Percentiles rank a stretch among this genome's conserved stretches.
phyloP scores from a whole-genome alignment of 306 rosid species.

The Casuarina equisetifolia region DNA sequence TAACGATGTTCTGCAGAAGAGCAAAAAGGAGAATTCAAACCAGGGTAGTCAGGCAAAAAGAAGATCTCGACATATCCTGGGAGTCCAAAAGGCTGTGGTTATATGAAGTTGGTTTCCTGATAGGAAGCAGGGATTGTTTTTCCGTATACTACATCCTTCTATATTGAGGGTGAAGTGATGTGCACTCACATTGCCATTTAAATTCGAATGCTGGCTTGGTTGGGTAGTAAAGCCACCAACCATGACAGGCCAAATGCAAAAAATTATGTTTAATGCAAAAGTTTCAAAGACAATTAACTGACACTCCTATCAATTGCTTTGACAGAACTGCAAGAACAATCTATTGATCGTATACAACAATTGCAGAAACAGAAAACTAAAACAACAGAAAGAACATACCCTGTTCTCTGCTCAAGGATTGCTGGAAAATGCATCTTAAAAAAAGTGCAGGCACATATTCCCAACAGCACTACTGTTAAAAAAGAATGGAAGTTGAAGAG shows the following conservation, averaged over 20 bases:
- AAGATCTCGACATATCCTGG: neutral
- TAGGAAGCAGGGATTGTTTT: neutral
- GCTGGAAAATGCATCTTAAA: conserved; percentile 58
- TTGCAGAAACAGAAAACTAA: neutral
- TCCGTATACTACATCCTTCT: neutral
- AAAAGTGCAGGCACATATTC: conserved; percentile 50
- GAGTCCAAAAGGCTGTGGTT: neutral
- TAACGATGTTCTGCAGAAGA: neutral
- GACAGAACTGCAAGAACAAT: neutral
- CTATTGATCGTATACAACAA: neutral
- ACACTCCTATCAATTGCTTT: neutral
- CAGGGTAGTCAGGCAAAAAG: neutral
- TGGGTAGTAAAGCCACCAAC: neutral
- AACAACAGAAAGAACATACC: conserved; percentile 29
- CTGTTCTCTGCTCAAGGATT: conserved; percentile 48
- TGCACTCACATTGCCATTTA: neutral
- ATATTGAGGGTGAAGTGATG: neutral
- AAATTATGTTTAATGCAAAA: neutral
- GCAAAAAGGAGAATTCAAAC: neutral
- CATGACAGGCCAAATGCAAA: neutral
- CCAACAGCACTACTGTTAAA: conserved; percentile 48
- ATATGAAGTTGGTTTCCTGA: neutral
- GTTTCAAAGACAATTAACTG: neutral
- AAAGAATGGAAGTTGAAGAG: conserved; percentile 57
- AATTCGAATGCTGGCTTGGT: neutral